Conservation (phyloP, 768 basidiomycete genomes). For the Suillus placidus region DNA sequence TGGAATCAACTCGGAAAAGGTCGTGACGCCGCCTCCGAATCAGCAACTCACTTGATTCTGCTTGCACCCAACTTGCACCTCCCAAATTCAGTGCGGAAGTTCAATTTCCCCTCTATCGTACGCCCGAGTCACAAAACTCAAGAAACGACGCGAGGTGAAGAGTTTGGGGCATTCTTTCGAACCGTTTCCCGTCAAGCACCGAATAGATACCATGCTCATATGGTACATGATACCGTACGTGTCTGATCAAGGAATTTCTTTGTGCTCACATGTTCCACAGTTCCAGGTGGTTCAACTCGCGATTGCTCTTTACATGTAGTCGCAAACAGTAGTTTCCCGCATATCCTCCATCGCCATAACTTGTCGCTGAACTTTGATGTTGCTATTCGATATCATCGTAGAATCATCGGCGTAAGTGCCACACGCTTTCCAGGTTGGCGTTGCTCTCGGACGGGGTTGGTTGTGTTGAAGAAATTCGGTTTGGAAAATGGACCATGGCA, state of each 20-base stretch:
- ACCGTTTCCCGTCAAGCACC: conserved; percentile 46
- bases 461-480: too few relatives aligned
- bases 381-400: conserved; percentile 37
- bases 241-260: background rate
- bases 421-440: too few relatives aligned
- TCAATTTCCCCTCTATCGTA: conserved; percentile 19
- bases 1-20: conserved; percentile 1
- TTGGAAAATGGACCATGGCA: too few relatives aligned
- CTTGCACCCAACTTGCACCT: conserved; percentile 1
- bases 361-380: conserved; percentile 27
- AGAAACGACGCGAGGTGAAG: conserved; percentile 17
- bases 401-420: conserved; percentile 31
- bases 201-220: conserved; percentile 44
- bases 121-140: conserved; percentile 13
- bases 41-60: background rate
- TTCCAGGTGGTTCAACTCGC: conserved; percentile 41
- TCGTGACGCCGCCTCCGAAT: background rate
- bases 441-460: too few relatives aligned
- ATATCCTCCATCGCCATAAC: conserved; percentile 24
- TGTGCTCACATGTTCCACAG: conserved; percentile 29
- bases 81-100: conserved; percentile 13
- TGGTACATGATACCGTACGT: conserved; percentile 51
- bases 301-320: conserved; percentile 15
- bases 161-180: background rate
- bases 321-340: conserved; percentile 28